These are phyloP conservation scores for Parafenestella ontariensis DNA, from an alignment of 2,329 filamentous ascomycete species.

Conservation along the genomic window DNA sequence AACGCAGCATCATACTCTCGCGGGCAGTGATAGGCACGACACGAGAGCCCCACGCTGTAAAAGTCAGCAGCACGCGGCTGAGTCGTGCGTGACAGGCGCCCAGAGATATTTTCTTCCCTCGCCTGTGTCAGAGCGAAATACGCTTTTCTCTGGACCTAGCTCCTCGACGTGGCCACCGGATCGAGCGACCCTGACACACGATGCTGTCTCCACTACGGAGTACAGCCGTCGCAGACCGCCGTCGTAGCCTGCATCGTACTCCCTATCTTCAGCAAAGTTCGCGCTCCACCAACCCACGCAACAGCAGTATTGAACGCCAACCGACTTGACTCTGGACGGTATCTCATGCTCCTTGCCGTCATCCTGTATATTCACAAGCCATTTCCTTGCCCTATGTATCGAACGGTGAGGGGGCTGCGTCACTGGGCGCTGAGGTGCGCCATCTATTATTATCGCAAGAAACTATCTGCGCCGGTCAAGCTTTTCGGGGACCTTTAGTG, in stretches of 20 bases:
- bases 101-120: constrained; percentile 8
- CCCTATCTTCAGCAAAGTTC: constrained; percentile 10
- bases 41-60: constrained; percentile 14
- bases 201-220: constrained; percentile 7
- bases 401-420: constrained; percentile 6
- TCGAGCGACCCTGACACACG: constrained; percentile 14
- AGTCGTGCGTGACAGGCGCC: constrained; percentile 26
- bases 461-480: constrained; percentile 11
- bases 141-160: constrained; percentile 1
- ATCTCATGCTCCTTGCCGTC: neutral
- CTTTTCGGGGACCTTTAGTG: constrained; percentile 8
- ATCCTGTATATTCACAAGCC: constrained; percentile 6
- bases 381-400: constrained; percentile 6
- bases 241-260: constrained; percentile 12
- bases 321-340: neutral
- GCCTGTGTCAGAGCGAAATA: constrained; percentile 13
- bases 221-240: constrained; percentile 10
- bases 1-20: constrained; percentile 16
- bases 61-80: constrained; percentile 35
- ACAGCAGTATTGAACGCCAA: constrained; percentile 4
- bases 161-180: constrained; percentile 24
- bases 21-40: constrained; percentile 19
- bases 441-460: constrained; percentile 12
- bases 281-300: constrained; percentile 5
- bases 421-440: constrained; percentile 10